Conservation (phyloP, 2,329 filamentous ascomycete species). For the Phialocephala subalpina region DNA sequence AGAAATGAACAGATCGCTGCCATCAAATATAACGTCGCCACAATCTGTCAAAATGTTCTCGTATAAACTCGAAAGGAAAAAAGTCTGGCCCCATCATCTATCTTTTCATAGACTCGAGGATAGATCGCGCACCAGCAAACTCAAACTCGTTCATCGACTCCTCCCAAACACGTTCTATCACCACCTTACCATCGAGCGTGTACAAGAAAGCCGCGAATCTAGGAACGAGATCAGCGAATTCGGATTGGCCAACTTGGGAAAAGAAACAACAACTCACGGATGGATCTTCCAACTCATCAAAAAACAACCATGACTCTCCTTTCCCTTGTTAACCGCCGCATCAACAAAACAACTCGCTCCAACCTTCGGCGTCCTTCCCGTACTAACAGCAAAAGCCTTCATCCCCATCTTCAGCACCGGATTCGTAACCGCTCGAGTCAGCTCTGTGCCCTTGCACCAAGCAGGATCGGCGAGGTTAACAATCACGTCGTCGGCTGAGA, state of each 20-base stretch:
- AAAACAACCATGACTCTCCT: constrained; percentile 59
- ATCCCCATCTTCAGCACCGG: constrained; percentile 31
- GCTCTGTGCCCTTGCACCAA: constrained; percentile 48
- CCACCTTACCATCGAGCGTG: constrained; percentile 44
- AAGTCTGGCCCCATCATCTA: no score
- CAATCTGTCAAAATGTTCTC: no score
- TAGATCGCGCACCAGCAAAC: constrained; percentile 38
- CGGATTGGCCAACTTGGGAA: not conserved
- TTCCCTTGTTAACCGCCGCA: constrained; percentile 53
- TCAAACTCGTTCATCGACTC: constrained; percentile 49
- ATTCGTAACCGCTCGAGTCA: constrained; percentile 46
- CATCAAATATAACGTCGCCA: no score
- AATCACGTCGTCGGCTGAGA: constrained; percentile 46
- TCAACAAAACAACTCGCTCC: constrained; percentile 58
- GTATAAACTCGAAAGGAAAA: no score
- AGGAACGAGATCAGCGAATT: constrained; percentile 9
- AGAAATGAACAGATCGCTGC: no score
- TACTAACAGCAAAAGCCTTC: constrained; percentile 33
- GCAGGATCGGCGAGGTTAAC: constrained; percentile 49
- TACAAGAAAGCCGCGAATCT: constrained; percentile 47
- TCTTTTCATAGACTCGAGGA: no score
- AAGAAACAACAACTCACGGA: constrained; percentile 49
- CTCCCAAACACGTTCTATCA: constrained; percentile 49
- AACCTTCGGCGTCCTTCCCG: constrained; percentile 46
- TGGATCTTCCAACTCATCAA: constrained; percentile 56